These are phyloP conservation scores for Ceratocystis variospora DNA, from an alignment of 2,329 filamentous ascomycete genomes.

Conservation along the genomic window DNA sequence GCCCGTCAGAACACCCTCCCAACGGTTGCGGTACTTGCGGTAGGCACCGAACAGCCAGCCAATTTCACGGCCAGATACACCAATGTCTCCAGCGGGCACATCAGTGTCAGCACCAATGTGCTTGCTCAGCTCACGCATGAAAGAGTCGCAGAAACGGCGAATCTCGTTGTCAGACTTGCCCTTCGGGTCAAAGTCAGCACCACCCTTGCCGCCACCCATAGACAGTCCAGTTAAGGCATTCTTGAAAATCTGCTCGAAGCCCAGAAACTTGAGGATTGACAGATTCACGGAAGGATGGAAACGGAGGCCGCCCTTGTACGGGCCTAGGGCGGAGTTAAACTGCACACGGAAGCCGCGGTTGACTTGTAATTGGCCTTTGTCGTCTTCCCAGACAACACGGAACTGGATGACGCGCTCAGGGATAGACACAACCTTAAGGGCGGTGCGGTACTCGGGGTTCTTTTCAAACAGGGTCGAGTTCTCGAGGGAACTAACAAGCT, in stretches of 20 bases:
- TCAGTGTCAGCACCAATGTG: conserved; percentile 96
- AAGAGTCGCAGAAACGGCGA: conserved; percentile 86
- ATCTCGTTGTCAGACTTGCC: conserved; percentile 96
- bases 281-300: conserved; percentile 84
- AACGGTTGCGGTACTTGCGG: conserved; percentile 73
- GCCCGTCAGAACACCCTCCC: conserved; percentile 91
- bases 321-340: conserved; percentile 94
- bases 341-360: conserved; percentile 94
- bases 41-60: conserved; percentile 93
- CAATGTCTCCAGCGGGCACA: conserved; percentile 93
- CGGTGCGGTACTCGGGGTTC: conserved; percentile 87
- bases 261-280: conserved; percentile 84
- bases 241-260: conserved; percentile 99
- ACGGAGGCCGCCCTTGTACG: conserved; percentile 93
- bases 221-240: conserved; percentile 81
- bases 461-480: conserved; percentile 84
- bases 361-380: conserved; percentile 75
- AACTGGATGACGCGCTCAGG: conserved; percentile 96
- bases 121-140: conserved; percentile 91
- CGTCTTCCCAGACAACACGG: conserved; percentile 93
- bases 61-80: conserved; percentile 81
- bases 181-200: conserved; percentile 97
- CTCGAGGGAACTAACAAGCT: conserved; percentile 90
- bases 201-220: conserved; percentile 96
- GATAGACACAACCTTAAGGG: conserved; percentile 73